Conservation (phyloP, 228 moss, liverwort and hornwort species). For the Sphagnum fallax region DNA sequence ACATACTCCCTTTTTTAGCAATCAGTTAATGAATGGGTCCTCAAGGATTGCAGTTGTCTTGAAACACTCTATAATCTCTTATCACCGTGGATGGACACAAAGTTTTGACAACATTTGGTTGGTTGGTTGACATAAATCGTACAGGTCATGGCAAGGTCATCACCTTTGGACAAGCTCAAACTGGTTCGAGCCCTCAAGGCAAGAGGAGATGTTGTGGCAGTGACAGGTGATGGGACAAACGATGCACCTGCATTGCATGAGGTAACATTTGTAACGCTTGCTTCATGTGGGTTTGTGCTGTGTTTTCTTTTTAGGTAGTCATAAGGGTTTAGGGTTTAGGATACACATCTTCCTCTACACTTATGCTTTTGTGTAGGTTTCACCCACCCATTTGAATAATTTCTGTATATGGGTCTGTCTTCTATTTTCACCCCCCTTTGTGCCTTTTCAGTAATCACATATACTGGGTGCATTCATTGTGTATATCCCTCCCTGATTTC, state of each 20-base stretch:
- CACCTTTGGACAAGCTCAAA: conserved; percentile 45
- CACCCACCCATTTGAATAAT: neutral
- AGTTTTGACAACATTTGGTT: no score
- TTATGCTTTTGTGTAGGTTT: neutral
- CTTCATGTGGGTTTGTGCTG: neutral
- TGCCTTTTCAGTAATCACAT: no score
- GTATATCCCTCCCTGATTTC: no score
- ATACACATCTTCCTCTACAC: neutral
- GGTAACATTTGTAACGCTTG: conserved; percentile 4
- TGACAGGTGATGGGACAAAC: conserved; percentile 65
- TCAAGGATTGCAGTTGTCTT: no score
- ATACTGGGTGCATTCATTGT: no score
- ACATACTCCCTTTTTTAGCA: no score
- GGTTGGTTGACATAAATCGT: no score
- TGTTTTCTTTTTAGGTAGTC: neutral
- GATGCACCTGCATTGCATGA: conserved; percentile 64
- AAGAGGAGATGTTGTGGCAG: conserved; percentile 46
- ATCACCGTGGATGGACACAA: no score
- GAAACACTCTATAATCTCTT: no score
- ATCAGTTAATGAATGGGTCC: no score
- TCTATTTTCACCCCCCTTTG: no score
- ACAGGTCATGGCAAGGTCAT: conserved; percentile 55
- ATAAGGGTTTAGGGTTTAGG: neutral
- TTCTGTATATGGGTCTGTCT: no score
- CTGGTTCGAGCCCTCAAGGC: conserved; percentile 45